A percentile compares a stretch with the other conserved stretches of the same genome.
These are phyloP conservation scores for Chrysanthemum lavandulifolium DNA, from an alignment of 129 eudicot genomes.

Conservation along the genomic window DNA sequence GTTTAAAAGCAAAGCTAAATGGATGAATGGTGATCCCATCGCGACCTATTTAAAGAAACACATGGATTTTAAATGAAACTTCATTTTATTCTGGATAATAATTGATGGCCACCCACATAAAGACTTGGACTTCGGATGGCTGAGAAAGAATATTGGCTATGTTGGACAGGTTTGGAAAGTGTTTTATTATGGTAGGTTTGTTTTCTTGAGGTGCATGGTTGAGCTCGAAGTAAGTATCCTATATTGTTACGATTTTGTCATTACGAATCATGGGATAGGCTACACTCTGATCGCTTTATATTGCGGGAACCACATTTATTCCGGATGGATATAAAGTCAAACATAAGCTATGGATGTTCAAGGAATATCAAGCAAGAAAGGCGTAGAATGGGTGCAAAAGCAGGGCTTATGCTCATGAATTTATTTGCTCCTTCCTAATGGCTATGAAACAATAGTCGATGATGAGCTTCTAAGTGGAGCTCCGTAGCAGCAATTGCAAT, in stretches of 20 bases:
- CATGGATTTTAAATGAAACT: background rate
- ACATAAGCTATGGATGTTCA: conserved; percentile 53
- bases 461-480: conserved; percentile 59
- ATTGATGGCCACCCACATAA: conserved; percentile 40
- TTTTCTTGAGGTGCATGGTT: background rate
- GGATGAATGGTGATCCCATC: no score
- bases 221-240: background rate
- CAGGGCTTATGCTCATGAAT: conserved; percentile 54
- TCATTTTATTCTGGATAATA: conserved; percentile 37
- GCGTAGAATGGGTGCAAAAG: conserved; percentile 50
- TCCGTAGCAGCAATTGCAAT: conserved; percentile 59
- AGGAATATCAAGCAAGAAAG: conserved; percentile 40
- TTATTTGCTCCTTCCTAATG: conserved; percentile 49
- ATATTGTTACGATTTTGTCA: background rate
- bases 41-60: no score
- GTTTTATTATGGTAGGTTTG: no score
- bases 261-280: background rate
- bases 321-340: conserved; percentile 48
- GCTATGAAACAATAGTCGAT: conserved; percentile 48
- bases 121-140: conserved; percentile 52
- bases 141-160: conserved; percentile 49
- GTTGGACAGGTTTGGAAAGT: conserved; percentile 51
- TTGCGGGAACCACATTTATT: conserved; percentile 52
- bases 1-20: background rate
- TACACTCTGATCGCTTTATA: background rate